Base-by-base conservation (phyloP, 805 yeast species). In the Clavispora asparagi region DNA sequence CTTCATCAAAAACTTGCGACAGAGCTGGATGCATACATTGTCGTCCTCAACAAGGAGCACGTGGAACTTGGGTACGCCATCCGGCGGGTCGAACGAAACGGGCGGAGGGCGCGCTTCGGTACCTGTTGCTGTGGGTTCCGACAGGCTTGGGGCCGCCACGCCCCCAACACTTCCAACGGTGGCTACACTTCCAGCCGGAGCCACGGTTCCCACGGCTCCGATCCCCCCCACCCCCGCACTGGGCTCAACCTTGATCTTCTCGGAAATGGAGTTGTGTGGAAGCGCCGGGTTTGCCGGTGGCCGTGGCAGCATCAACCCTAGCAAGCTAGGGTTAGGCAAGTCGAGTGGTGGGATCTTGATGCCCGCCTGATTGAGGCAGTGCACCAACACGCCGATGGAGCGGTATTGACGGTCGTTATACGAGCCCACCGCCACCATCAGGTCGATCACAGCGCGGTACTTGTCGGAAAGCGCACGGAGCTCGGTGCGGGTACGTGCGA, bases 21-120 rank as follows among this genome's bases (percentile, higher is more conserved):
- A 87, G 9, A 92, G 71, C 52, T 85, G 87, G 44, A 89, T 85
- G 55, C 96, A 86, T 33, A 86, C 87, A 35, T 78, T 80, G 62
- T 85, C 95, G 64, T 85, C 95, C 63, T 85, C 95, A 13, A 86
- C 94, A 25, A 87, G 64, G 37, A 85, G 67, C 3, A 86, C 92
- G 58, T 83, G 90, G 61, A 84, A 81, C 23, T 82, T 81, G 6
- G 76, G 70, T 49, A 14, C 17, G 12, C 23, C 41, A 19, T 23
- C 30, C 17, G 29, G 40, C 28, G 32, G 41, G 30, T 26, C 41
- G 28, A 25, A 25, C 29, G 23, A 39, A 9, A 25, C 30, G n/a
- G 41, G 41, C 37, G 37, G n/a, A 7, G 37, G 37, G n/a, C 64
- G 67, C n/a, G 28, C 26, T 32, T 14, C 36, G n/a, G 42, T 7